phyloP scores from a whole-genome alignment of 768 basidiomycete genomes.

The Rhizopogon salebrosus region DNA sequence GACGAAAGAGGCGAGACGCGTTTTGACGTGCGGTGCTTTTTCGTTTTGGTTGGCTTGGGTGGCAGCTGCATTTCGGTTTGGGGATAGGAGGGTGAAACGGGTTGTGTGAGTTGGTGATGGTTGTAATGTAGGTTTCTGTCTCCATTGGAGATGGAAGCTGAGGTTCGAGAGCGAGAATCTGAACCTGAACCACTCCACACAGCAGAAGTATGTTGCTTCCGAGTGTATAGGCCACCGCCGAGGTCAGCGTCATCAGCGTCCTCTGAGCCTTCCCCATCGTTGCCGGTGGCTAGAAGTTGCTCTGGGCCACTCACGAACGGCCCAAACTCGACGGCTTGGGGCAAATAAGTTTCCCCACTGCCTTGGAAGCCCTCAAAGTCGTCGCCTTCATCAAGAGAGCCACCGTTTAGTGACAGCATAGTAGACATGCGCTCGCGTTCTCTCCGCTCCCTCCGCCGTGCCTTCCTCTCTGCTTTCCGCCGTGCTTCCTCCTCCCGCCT shows the following conservation, averaged over 20 bases:
- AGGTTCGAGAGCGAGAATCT: conserved; percentile 59
- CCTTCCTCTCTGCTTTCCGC: conserved; percentile 44
- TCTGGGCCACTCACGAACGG: conserved; percentile 20
- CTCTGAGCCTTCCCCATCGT: conserved; percentile 14
- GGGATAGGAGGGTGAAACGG: conserved; percentile 19
- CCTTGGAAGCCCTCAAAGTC: conserved; percentile 69
- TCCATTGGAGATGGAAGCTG: conserved; percentile 37
- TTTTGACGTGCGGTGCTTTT: conserved; percentile 18
- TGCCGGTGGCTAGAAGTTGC: neutral
- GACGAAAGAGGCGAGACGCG: conserved; percentile 32
- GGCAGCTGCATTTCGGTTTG: conserved; percentile 24
- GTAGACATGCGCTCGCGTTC: conserved; percentile 33
- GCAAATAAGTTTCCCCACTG: conserved; percentile 25
- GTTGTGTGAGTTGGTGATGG: conserved; percentile 21
- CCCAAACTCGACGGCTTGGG: conserved; percentile 16
- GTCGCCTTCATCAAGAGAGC: conserved; percentile 20
- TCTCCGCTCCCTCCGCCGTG: conserved; percentile 39
- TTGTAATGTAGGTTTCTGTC: conserved; percentile 18
- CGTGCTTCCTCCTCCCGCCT: conserved; percentile 34
- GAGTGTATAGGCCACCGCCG: conserved; percentile 50
- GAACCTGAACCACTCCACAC: conserved; percentile 39
- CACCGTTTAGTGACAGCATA: conserved; percentile 29
- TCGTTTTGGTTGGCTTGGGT: conserved; percentile 11
- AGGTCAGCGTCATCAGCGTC: conserved; percentile 54
- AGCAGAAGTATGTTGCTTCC: conserved; percentile 26